Conservation (phyloP, 176 grass and related monocot species). For the Pontederia paniculata region DNA sequence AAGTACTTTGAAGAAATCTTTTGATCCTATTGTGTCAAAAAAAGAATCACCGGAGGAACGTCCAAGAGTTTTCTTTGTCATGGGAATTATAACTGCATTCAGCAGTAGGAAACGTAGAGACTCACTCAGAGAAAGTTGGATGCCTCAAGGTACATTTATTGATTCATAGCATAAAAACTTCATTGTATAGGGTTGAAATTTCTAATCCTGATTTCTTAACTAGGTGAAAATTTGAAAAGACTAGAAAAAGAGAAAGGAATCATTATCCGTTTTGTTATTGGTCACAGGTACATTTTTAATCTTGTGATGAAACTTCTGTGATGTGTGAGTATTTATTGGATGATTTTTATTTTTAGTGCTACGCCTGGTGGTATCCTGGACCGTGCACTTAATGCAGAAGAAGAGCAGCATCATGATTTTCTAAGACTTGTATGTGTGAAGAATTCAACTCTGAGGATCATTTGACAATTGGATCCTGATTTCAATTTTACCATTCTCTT, state of each 20-base stretch:
- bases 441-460: background rate
- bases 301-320: background rate
- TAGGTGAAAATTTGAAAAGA: conserved; percentile 39
- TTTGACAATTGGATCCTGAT: background rate
- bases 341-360: conserved; percentile 8
- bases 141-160: conserved; percentile 31
- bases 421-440: conserved; percentile 43
- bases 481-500: conserved; percentile 1
- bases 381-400: conserved; percentile 35
- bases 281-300: conserved; percentile 37
- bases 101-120: conserved; percentile 34
- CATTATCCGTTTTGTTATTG: conserved; percentile 62
- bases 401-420: conserved; percentile 50
- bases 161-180: too few species aligned
- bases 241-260: conserved; percentile 52
- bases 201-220: background rate
- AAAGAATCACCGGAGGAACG: conserved; percentile 15
- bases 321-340: background rate
- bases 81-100: conserved; percentile 52
- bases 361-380: conserved; percentile 35
- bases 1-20: conserved; percentile 30
- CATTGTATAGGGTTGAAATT: too few species aligned
- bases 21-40: conserved; percentile 17
- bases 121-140: conserved; percentile 47
- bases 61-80: conserved; percentile 38